phyloP scores from a whole-genome alignment of 768 basidiomycete species.

The Lentinula sp. region DNA sequence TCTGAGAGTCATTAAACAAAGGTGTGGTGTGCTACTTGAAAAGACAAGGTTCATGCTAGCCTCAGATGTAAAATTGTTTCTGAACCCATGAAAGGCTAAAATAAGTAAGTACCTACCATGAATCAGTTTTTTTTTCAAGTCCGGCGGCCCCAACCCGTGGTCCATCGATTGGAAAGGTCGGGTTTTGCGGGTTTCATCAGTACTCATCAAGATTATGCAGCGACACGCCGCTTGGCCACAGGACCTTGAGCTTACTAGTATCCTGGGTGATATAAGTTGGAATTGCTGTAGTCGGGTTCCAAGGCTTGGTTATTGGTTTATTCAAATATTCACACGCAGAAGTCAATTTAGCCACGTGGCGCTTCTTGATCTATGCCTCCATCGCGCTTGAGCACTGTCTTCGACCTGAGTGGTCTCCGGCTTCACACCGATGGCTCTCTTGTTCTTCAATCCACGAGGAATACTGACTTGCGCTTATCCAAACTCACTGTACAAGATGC shows the following conservation, averaged over 20 bases:
- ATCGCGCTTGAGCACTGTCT: conserved; percentile 29
- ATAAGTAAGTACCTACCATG: background rate
- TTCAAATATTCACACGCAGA: no score
- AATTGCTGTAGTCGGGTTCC: no score
- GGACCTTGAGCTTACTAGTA: no score
- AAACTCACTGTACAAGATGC: conserved; percentile 25
- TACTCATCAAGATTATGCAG: background rate
- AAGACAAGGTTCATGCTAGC: background rate
- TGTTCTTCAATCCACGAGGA: conserved; percentile 26
- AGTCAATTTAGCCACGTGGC: background rate
- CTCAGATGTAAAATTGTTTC: background rate
- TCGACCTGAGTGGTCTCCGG: conserved; percentile 44
- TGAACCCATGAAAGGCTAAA: background rate
- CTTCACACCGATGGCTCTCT: conserved; percentile 45
- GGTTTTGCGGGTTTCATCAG: background rate
- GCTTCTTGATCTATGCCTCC: background rate
- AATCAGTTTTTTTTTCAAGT: background rate
- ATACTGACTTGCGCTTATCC: conserved; percentile 5
- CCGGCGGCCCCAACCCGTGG: background rate
- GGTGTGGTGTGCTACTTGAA: background rate
- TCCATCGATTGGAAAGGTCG: background rate
- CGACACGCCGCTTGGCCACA: no score
- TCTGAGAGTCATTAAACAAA: background rate
- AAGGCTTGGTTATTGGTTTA: no score
- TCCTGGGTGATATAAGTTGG: no score